phyloP scores from a whole-genome alignment of 2,329 filamentous ascomycete species.

The Pseudocercospora fuligena region DNA sequence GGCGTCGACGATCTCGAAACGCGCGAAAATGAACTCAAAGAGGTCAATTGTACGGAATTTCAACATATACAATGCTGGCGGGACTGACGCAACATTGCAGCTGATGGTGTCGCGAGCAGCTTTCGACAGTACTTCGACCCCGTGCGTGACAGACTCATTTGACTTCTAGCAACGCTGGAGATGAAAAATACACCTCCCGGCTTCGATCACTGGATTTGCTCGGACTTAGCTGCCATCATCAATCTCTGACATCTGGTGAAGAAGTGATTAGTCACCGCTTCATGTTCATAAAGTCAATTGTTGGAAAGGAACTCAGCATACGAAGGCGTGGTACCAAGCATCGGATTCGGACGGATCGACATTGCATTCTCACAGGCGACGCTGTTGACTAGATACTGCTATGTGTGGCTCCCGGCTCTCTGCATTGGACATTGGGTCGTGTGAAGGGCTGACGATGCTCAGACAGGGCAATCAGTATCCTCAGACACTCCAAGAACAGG shows the following conservation, averaged over 20 bases:
- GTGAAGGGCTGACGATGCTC: no score
- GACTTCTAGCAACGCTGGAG: neutral
- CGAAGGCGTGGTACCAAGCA: neutral
- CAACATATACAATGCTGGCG: neutral
- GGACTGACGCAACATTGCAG: neutral
- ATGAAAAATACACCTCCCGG: neutral
- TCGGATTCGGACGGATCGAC: neutral
- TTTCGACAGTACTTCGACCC: constrained; percentile 11
- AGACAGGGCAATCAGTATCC: neutral
- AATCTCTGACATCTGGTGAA: neutral
- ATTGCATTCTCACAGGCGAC: neutral
- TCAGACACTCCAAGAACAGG: neutral
- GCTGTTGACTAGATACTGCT: neutral
- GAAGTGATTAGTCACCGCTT: neutral
- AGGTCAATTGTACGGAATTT: neutral
- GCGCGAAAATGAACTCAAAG: neutral
- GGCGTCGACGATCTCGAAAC: neutral
- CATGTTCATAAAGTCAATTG: neutral
- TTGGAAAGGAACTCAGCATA: neutral
- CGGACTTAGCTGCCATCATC: neutral
- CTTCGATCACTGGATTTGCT: neutral
- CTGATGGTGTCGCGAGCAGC: neutral
- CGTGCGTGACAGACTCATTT: neutral
- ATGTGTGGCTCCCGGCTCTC: neutral
- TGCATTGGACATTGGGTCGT: neutral